These are phyloP conservation scores for Telopea speciosissima DNA, from an alignment of 177 flowering plant species.

Conservation along the genomic window DNA sequence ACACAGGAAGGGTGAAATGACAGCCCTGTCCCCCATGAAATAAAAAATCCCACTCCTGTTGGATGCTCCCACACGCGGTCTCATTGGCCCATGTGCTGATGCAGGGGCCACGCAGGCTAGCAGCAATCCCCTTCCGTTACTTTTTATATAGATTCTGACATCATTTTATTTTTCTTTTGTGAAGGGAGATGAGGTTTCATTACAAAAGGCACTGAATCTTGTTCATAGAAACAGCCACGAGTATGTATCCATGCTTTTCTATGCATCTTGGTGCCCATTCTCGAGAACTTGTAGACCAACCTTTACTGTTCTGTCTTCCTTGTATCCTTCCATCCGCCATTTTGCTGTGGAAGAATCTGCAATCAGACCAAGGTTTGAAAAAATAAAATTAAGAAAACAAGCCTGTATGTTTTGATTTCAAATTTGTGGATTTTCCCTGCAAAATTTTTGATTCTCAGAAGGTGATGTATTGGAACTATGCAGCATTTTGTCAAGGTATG, in stretches of 20 bases:
- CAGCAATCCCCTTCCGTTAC: too few species aligned
- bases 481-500: constrained; percentile 83
- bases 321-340: constrained; percentile 75
- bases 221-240: constrained; percentile 39
- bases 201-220: constrained; percentile 58
- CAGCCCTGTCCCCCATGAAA: too few species aligned
- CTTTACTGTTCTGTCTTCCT: constrained; percentile 50
- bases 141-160: constrained; percentile 2
- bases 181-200: constrained; percentile 73
- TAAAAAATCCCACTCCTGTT: too few species aligned
- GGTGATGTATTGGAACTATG: constrained; percentile 13
- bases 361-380: constrained; percentile 23
- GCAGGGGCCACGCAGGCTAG: too few species aligned
- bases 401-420: background rate
- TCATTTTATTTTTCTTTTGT: constrained; percentile 15
- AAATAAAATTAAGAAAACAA: background rate
- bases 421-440: background rate
- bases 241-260: constrained; percentile 76
- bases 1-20: too few species aligned
- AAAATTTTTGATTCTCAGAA: background rate
- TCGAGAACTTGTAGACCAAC: constrained; percentile 54
- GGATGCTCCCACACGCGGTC: too few species aligned
- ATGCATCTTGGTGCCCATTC: constrained; percentile 96
- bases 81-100: too few species aligned
- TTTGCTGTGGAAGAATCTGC: constrained; percentile 84